Base-by-base conservation (phyloP, 2,329 filamentous ascomycete genomes). In the Xylariaceae sp. region DNA sequence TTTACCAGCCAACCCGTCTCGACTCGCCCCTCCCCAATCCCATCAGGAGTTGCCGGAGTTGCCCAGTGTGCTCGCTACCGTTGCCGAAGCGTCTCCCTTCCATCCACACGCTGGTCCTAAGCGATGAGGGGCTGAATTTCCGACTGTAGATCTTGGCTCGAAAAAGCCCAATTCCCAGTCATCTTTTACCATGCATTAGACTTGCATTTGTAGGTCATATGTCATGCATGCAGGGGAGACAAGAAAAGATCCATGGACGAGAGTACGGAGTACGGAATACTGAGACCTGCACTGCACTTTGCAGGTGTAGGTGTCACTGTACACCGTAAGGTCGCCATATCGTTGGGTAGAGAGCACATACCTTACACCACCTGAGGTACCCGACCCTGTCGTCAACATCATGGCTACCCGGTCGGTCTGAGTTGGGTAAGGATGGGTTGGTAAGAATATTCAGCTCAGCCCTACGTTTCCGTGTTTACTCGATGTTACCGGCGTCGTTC, bases 151-250 rank as follows among this genome's bases (percentile, higher is more conserved):
- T 61, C 56, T 62, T 59, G 59, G 61, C 61, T 51, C 61, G 42
- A 53, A 45, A 49, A 52, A 58, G 61, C 56, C 61, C 57, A 56
- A 61, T 59, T 62, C 55, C 47, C 50, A 61, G 59, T 56, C 56
- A 45, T 10, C 57, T 23, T 62, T 51, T 57, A 49, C 48, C 55
- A 55, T 63, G 61, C 61, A 63, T 57, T 57, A 56, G 59, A 37
- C 56, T 56, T 48, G 59, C 61, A 63, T 57, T 39, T 52, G 52
- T 59, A 60, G 52, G 56, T 61, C 45, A 58, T 61, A 49, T 63
- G 51, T 53, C 57, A 61, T 55, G 59, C 61, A 63, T 62, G 59
- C 61, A 62, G 56, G 59, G 57, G 54, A 62, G 59, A 50, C 51
- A 59, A 54, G 59, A 59, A 59, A 59, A 56, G 8, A 42, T 63